Evolutionary conservation across 306 rosid genomes (phyloP).

Genomic region (Quercus glauca): DNA sequence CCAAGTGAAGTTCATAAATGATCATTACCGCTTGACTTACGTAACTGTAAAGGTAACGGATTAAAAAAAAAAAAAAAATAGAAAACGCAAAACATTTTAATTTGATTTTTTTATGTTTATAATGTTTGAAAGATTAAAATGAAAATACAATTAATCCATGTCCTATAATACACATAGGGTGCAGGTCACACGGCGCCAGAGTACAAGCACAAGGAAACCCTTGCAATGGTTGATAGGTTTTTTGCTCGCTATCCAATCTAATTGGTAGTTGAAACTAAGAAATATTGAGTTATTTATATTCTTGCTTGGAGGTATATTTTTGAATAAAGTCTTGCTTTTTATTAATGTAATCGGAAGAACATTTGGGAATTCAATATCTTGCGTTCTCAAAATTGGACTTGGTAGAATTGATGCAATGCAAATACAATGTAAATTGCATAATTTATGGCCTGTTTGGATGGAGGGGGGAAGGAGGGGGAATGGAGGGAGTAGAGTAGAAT

Average conservation of each 20-base stretch:
- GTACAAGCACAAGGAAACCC: slow-evolving; percentile 30
- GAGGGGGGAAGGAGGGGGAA: too few relatives aligned
- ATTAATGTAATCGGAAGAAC: neutral
- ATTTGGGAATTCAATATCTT: neutral
- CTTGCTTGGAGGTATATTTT: neutral
- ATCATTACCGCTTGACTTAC: slow-evolving; percentile 18
- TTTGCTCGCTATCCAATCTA: slow-evolving; percentile 27
- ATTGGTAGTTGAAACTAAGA: neutral
- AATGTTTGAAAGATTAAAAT: neutral
- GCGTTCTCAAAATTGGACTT: too few relatives aligned
- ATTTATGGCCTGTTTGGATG: too few relatives aligned
- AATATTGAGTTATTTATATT: neutral
- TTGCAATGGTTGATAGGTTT: slow-evolving; percentile 30
- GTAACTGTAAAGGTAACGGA: slow-evolving; percentile 23
- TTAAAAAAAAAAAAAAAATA: neutral
- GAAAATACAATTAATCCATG: neutral
- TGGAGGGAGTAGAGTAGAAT: too few relatives aligned
- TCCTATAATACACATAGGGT: slow-evolving; percentile 4
- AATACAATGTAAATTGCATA: too few relatives aligned
- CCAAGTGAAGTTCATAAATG: slow-evolving; percentile 28
- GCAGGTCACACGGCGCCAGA: slow-evolving; percentile 35
- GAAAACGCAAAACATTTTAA: neutral
- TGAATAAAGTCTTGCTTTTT: neutral
- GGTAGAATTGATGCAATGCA: too few relatives aligned
- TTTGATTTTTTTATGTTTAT: neutral